Evolutionary conservation across 2,329 filamentous ascomycete species (phyloP), one percentile per base, ranked within the genome.

Genomic region (Cladobotryum mycophilum): DNA sequence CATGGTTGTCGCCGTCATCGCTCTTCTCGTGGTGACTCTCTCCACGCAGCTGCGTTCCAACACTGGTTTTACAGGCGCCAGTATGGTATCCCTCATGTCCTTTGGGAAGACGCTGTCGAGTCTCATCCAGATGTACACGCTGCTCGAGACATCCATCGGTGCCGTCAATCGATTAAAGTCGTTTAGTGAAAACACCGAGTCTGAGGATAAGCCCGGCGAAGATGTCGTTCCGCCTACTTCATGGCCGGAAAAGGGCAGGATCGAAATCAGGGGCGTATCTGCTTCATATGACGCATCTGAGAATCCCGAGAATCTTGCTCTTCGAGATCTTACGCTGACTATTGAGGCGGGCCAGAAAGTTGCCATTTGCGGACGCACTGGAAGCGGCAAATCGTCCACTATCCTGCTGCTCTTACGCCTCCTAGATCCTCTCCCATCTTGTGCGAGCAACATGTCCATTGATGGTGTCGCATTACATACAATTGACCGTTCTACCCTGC

Each of bases 331-430:
- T 5, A 56, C 55, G 1, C 42, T 71, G 6, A 56, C 58, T 4
- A 64, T 70, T 8, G 44, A 50, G 0, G 49, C 66, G 0, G 64
- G 64, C 1, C 60, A 69, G 41, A 70, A 65, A 47, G 53, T 71
- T 0, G 68, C 65, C 1, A 58, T 72, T 3, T 70, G 66, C 15
- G 68, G 69, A 1, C 58, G 68, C 3, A 71, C 62, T 7, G 68
- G 69, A 35, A 67, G 49, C 47, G 73, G 74, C 0, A 76, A 76
- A 58, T 75, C 72, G 0, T 70, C 70, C 1, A 52, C 70, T 4
- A 60, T 76, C 3, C 60, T 72, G 12, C 63, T 70, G 4, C 64
- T 70, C 13, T 61, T 75, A 12, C 65, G 67, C 2, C 64, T 76
- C 1, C 60, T 76, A 1, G 70, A 76, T 18, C 71, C 71, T 3